Conservation (phyloP, 805 yeast species). For the Cyberlindnera maclurae region DNA sequence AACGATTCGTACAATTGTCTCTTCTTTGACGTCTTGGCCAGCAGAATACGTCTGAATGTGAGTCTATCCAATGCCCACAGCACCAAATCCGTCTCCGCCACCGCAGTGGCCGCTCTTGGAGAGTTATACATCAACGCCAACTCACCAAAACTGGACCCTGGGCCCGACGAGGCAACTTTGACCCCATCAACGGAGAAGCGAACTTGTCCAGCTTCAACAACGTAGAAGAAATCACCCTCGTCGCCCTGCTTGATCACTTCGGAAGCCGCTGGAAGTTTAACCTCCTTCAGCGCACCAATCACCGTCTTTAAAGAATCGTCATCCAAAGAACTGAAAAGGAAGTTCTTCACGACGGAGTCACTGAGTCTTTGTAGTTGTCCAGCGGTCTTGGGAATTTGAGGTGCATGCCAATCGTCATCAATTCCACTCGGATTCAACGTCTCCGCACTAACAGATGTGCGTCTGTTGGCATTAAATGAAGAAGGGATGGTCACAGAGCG, state of each 20-base stretch:
- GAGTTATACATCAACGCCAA: constrained; percentile 95
- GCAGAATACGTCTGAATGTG: constrained; percentile 84
- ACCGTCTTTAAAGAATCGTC: constrained; percentile 70
- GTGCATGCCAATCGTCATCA: constrained; percentile 62
- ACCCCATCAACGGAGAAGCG: constrained; percentile 63
- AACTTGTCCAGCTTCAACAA: constrained; percentile 78
- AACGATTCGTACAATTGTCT: constrained; percentile 87
- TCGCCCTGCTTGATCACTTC: constrained; percentile 86
- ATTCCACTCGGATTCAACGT: constrained; percentile 71
- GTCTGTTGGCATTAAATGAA: constrained; percentile 69
- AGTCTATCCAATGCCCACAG: constrained; percentile 92
- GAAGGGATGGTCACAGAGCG: constrained; percentile 37
- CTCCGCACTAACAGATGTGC: constrained; percentile 89
- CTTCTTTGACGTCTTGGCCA: constrained; percentile 86
- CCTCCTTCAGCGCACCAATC: constrained; percentile 77
- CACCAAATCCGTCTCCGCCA: constrained; percentile 61
- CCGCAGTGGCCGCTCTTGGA: constrained; percentile 94
- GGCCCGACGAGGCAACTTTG: constrained; percentile 66
- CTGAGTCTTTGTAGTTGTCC: constrained; percentile 65
- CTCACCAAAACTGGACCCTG: constrained; percentile 93
- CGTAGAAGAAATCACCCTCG: constrained; percentile 88
- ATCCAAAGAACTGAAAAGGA: constrained; percentile 79
- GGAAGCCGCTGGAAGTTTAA: constrained; percentile 47
- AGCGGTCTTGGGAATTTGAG: constrained; percentile 52
- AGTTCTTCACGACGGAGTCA: constrained; percentile 69